Percentiles rank a stretch among this genome's conserved stretches.
Conservation (phyloP, 2,329 filamentous ascomycete species). For the Lachnellula suecica region DNA sequence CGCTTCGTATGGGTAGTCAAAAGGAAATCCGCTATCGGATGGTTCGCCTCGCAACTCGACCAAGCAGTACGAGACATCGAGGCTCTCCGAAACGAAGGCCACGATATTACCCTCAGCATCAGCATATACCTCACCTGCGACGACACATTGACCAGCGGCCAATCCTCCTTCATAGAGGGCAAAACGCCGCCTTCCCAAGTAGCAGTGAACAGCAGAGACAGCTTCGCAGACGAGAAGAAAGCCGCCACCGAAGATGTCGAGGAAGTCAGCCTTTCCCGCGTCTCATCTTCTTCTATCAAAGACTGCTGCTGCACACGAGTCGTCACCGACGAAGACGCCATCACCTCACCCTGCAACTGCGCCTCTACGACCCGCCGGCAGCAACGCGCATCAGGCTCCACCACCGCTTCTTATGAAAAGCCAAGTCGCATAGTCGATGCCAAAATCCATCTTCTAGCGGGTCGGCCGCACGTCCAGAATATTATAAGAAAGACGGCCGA, state of each 20-base stretch:
- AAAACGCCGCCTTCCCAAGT: not conserved
- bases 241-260: slow-evolving; percentile 20
- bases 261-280: slow-evolving; percentile 1
- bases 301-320: slow-evolving; percentile 49
- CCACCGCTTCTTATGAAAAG: slow-evolving; percentile 8
- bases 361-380: slow-evolving; percentile 19
- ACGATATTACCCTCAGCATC: slow-evolving; percentile 30
- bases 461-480: slow-evolving; percentile 49
- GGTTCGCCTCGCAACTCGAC: slow-evolving; percentile 51
- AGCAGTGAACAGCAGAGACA: not conserved
- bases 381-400: slow-evolving; percentile 22
- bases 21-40: slow-evolving; percentile 48
- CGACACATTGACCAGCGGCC: slow-evolving; percentile 24
- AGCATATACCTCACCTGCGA: slow-evolving; percentile 36
- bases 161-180: slow-evolving; percentile 7
- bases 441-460: slow-evolving; percentile 36
- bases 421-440: not conserved
- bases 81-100: slow-evolving; percentile 33
- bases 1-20: slow-evolving; percentile 61
- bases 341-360: slow-evolving; percentile 38
- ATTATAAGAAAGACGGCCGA: slow-evolving; percentile 57
- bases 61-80: slow-evolving; percentile 43
- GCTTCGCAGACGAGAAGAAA: slow-evolving; percentile 8
- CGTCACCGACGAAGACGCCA: slow-evolving; percentile 44
- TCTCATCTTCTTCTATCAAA: slow-evolving; percentile 20